Base-by-base conservation (phyloP, 805 yeast genomes). In the Maudiozyma turicensis region DNA sequence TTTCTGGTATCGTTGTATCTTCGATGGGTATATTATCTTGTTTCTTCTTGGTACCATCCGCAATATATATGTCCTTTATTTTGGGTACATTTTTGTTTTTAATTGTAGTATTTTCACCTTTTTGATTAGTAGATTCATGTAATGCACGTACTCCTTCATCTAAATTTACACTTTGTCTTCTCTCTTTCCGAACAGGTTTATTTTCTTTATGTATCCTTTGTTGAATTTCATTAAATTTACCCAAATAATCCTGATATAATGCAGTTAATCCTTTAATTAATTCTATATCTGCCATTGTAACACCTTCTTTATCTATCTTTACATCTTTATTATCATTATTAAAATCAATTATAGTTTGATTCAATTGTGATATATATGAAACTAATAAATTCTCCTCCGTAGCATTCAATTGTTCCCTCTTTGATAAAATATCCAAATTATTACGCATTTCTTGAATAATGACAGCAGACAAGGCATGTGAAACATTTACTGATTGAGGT, bases 401-500 rank as follows among this genome's bases (percentile, higher is more conserved):
- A 8, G 13, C 44, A 20, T 42, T 42, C 7, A 42, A 15, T 14
- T n/a, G 15, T 5, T n/a, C 7, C 28, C n/a, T 7, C 6, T 42
- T 5, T 31, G 30, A 13, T 10, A 42, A 14, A 8, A 8, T 30
- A 15, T 42, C 44, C 6, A 42, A 9, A 5, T 13, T 42, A 20
- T 20, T 38, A 10, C 65, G 58, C 29, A 65, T 61, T 49, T 59
- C 57, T 44, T 63, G 61, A 14, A 65, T 55, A 11, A 57, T 52
- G 14, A 55, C 45, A 11, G 67, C 58, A 43, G 58, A 61, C 48
- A 65, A 54, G 7, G 67, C 63, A 50, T 65, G 63, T 39, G 62
- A 53, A 14, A 65, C 62, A 48, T 65, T 58, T 42, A 65, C 64
- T 47, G 54, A 45, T 50, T 64, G 66, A 29, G 67, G 68, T 35